Conservation (phyloP, 192 early-diverging fungal species). For the Coemansia sp. region DNA sequence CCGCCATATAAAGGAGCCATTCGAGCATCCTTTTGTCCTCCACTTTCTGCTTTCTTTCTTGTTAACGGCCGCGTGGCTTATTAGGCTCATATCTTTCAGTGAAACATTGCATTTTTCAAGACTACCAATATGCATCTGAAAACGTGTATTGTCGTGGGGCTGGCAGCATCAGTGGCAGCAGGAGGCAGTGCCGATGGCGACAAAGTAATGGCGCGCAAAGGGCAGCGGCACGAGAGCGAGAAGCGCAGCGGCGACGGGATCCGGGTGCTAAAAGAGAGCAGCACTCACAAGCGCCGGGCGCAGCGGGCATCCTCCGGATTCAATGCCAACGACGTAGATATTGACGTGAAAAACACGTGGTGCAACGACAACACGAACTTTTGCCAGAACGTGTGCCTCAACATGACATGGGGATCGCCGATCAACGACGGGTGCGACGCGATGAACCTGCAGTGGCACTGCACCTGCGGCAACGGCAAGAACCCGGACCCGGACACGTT, state of each 20-base stretch:
- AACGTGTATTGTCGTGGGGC: slow-evolving; percentile 19
- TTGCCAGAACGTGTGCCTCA: slow-evolving; percentile 55
- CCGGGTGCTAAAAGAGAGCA: slow-evolving; percentile 15
- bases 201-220: neutral
- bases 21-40: too few relatives aligned
- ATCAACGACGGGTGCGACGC: slow-evolving; percentile 52
- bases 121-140: slow-evolving; percentile 43
- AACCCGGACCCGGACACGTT: slow-evolving; percentile 51
- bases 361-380: slow-evolving; percentile 56
- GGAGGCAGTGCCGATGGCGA: slow-evolving; percentile 6
- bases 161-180: slow-evolving; percentile 24
- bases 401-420: slow-evolving; percentile 51
- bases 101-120: too few relatives aligned
- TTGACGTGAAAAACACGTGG: slow-evolving; percentile 47
- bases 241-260: slow-evolving; percentile 13
- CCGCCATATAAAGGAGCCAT: too few relatives aligned
- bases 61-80: too few relatives aligned
- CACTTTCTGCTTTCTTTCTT: too few relatives aligned
- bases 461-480: slow-evolving; percentile 54
- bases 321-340: slow-evolving; percentile 37
- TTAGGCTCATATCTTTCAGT: too few relatives aligned
- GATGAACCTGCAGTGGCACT: slow-evolving; percentile 44
- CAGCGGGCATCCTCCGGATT: slow-evolving; percentile 35
- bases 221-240: neutral
- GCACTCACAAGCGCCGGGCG: slow-evolving; percentile 25